Percentiles rank a stretch among this genome's conserved stretches.
phyloP scores from a whole-genome alignment of 148 eudicot genomes.

The Diospyros lotus region DNA sequence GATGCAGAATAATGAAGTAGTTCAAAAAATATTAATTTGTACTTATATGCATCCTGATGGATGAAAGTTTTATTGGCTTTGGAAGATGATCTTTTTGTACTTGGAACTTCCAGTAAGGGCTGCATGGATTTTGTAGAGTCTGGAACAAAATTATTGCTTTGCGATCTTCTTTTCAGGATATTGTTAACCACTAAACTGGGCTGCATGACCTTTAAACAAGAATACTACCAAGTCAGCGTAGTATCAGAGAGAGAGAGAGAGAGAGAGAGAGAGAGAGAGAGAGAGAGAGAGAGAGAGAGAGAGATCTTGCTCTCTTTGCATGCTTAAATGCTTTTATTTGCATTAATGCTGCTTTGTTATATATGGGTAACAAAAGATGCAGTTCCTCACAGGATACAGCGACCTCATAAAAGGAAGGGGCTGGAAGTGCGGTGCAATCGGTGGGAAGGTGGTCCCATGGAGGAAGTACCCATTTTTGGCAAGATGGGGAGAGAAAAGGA shows the following conservation, averaged over 20 bases:
- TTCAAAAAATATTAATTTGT: not conserved
- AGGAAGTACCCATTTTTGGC: not conserved
- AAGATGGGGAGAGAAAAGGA: not conserved
- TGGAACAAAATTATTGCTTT: slow-evolving; percentile 1
- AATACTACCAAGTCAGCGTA: not conserved
- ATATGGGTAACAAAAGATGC: no score
- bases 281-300: slow-evolving; percentile 3
- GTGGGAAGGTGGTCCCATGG: no score
- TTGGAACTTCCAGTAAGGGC: slow-evolving; percentile 7
- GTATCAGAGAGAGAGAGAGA: not conserved
- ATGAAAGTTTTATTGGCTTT: not conserved
- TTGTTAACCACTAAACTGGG: slow-evolving; percentile 12
- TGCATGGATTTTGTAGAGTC: not conserved
- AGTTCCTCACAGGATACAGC: no score
- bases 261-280: slow-evolving; percentile 4
- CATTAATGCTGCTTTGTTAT: no score
- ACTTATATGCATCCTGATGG: slow-evolving; percentile 7
- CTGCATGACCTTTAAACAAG: slow-evolving; percentile 9
- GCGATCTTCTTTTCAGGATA: not conserved
- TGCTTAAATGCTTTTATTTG: no score
- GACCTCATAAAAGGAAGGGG: no score
- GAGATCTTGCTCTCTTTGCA: not conserved
- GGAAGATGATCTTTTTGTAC: slow-evolving; percentile 7
- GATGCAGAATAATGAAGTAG: not conserved
- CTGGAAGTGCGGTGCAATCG: no score